phyloP scores from a whole-genome alignment of 1,284 basidiomycete genomes.

The Trametes hirsuta region DNA sequence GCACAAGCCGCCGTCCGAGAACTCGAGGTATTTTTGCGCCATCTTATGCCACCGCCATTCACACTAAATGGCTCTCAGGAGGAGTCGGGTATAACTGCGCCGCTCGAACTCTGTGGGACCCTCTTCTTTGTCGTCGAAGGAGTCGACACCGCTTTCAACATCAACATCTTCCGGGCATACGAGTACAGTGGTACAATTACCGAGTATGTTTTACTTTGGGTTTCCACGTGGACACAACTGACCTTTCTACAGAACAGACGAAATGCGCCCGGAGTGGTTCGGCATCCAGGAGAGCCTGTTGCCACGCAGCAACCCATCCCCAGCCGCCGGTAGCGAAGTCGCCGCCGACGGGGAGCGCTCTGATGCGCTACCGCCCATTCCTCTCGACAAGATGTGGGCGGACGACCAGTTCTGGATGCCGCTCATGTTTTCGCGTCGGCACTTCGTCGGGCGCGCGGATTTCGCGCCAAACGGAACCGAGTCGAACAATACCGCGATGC shows the following conservation, averaged over 20 bases:
- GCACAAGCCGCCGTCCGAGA: slow-evolving; percentile 65
- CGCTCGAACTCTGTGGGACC: slow-evolving; percentile 59
- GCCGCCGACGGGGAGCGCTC: neutral
- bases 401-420: slow-evolving; percentile 66
- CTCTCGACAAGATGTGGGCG: slow-evolving; percentile 67
- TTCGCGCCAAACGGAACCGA: slow-evolving; percentile 36
- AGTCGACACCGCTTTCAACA: slow-evolving; percentile 61
- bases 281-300: slow-evolving; percentile 29
- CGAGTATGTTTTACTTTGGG: slow-evolving; percentile 50
- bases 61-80: slow-evolving; percentile 51
- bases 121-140: slow-evolving; percentile 61
- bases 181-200: slow-evolving; percentile 53
- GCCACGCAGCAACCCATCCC: slow-evolving; percentile 8
- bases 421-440: slow-evolving; percentile 48
- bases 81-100: slow-evolving; percentile 72
- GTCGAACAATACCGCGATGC: slow-evolving; percentile 30
- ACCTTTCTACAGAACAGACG: slow-evolving; percentile 52
- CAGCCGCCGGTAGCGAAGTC: neutral
- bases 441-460: slow-evolving; percentile 62
- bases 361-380: slow-evolving; percentile 41
- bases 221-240: neutral
- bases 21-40: slow-evolving; percentile 48
- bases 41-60: neutral
- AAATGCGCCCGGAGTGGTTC: slow-evolving; percentile 76
- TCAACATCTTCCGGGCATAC: slow-evolving; percentile 66